Base-by-base conservation (phyloP, 192 early-diverging fungal species). In the Chytriomyces confervae region DNA sequence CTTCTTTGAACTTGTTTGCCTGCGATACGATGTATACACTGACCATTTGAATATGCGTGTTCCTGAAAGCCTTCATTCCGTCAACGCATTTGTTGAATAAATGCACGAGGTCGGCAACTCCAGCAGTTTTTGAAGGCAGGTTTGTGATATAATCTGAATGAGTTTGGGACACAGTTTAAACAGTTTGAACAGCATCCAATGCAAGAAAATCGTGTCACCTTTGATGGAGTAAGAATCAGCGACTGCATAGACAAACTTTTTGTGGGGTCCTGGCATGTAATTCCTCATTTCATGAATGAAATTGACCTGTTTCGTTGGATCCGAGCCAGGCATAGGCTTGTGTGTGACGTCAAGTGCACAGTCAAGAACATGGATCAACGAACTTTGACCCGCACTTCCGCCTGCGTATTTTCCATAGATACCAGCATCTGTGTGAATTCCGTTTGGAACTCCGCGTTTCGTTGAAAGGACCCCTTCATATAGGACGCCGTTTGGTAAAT, bases 381-480 rank as follows among this genome's bases (percentile, higher is more conserved):
- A 90, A 27, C 92, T 95, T 82, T 99, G 97, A 0, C 94, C 97
- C 5, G 97, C 96, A 83, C 94, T 95, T 0, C 94, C 97, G 47
- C 97, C 97, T 2, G 96, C 93, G 82, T 86, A 88, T 44, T 81
- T 84, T 46, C 86, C 79, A 65, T 77, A 87, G 3, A 85, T 77
- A 7, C 87, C 86, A 7, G 71, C 23, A 43, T 67, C 69, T 5
- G 72, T 68, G 16, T 61, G 48, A 7, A 62, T 11, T 13, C 77
- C 78, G 74, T 82, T 69, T 8, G 65, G 50, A 20, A 75, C 57
- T 6, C 61, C 61, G 50, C 66, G 61, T 44, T 70, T 80, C 13
- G 50, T 24, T 27, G 72, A 23, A 9, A 50, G 24, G 8, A 99
- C 94, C 3, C 96, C 96, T 80, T 96, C 94, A 81, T 95, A 99